Evolutionary conservation across 768 basidiomycete species (phyloP).

Genomic region (Russula virescens): DNA sequence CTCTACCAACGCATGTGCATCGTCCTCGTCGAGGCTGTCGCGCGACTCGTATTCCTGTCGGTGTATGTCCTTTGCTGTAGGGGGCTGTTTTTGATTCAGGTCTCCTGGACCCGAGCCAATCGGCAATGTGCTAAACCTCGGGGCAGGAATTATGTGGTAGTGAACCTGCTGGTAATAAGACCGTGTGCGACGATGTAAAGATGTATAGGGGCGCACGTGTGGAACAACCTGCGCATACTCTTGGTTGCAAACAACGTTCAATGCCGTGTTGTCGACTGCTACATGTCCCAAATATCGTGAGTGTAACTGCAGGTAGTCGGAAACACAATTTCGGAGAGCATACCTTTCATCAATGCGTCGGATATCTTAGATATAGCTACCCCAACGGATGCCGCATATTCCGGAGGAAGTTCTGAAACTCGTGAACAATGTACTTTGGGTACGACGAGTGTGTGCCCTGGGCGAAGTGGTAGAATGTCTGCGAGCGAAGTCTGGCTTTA

Average conservation of each 20-base stretch:
- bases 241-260: slow-evolving; percentile 77
- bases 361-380: slow-evolving; percentile 55
- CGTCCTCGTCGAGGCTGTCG: slow-evolving; percentile 54
- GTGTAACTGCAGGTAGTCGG: neutral
- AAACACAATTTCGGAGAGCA: slow-evolving; percentile 9
- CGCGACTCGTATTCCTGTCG: slow-evolving; percentile 52
- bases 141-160: slow-evolving; percentile 73
- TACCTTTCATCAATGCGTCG: slow-evolving; percentile 57
- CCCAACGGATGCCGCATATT: slow-evolving; percentile 56
- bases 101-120: slow-evolving; percentile 11
- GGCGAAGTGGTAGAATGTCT: slow-evolving; percentile 66
- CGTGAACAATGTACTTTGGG: slow-evolving; percentile 59
- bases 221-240: slow-evolving; percentile 77
- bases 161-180: slow-evolving; percentile 46
- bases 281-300: neutral
- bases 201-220: slow-evolving; percentile 45
- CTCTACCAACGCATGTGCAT: slow-evolving; percentile 41
- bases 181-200: neutral
- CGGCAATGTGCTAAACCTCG: slow-evolving; percentile 34
- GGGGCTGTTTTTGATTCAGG: slow-evolving; percentile 28
- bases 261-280: slow-evolving; percentile 59
- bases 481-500: neutral
- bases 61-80: slow-evolving; percentile 52
- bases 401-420: slow-evolving; percentile 59
- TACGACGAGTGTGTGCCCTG: slow-evolving; percentile 64